These are phyloP conservation scores for Erodium maritimum DNA, from an alignment of 345 rosid species.

Conservation along the genomic window DNA sequence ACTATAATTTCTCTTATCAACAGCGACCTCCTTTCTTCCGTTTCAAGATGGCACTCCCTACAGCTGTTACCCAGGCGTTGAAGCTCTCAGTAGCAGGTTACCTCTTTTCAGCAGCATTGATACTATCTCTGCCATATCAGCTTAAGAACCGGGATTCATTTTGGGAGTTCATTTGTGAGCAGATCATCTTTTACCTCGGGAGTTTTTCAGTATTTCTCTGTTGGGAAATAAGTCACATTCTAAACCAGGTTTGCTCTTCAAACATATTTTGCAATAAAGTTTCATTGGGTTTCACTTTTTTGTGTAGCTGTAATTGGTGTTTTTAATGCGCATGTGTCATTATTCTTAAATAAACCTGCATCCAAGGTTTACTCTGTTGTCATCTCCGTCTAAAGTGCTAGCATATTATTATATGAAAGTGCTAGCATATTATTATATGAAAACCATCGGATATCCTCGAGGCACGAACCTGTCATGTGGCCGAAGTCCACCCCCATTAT, in stretches of 20 bases:
- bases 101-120: slow-evolving; percentile 33
- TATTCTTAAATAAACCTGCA: neutral
- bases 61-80: slow-evolving; percentile 37
- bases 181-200: slow-evolving; percentile 42
- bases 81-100: slow-evolving; percentile 44
- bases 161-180: slow-evolving; percentile 37
- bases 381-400: too few species aligned
- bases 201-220: slow-evolving; percentile 53
- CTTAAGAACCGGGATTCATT: slow-evolving; percentile 24
- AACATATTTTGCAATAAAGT: neutral
- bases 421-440: too few species aligned
- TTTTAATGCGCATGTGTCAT: neutral
- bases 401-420: too few species aligned
- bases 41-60: slow-evolving; percentile 78
- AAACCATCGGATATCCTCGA: neutral
- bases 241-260: slow-evolving; percentile 55
- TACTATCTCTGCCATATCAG: slow-evolving; percentile 29
- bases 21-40: slow-evolving; percentile 80
- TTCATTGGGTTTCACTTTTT: neutral
- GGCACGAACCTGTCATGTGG: neutral
- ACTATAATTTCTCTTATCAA: slow-evolving; percentile 10
- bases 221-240: slow-evolving; percentile 80
- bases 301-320: neutral
- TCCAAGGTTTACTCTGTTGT: neutral
- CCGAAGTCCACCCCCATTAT: neutral